These are phyloP conservation scores for Sarcocystis neurona DNA, from an alignment of 169 alveolate species.

Conservation along the genomic window DNA sequence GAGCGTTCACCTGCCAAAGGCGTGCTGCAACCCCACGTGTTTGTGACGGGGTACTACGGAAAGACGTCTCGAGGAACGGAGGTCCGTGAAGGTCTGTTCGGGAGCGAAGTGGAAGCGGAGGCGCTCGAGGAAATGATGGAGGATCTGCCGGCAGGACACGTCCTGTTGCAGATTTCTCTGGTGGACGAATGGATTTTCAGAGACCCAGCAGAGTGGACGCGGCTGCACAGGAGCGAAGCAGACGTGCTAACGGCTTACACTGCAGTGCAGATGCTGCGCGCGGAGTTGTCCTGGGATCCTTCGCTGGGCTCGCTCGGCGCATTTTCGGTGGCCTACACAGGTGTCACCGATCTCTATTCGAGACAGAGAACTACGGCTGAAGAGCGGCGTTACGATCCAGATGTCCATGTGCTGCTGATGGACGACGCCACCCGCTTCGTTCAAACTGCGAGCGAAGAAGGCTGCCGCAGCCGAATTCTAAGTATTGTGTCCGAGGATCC, in stretches of 20 bases:
- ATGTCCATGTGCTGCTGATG: conserved; percentile 51
- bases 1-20: conserved; percentile 27
- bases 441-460: conserved; percentile 50
- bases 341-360: conserved; percentile 51
- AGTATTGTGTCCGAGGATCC: conserved; percentile 58
- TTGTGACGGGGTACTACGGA: conserved; percentile 54
- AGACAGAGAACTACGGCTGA: conserved; percentile 35
- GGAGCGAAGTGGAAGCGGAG: conserved; percentile 58
- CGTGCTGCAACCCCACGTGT: conserved; percentile 50
- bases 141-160: conserved; percentile 37
- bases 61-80: conserved; percentile 23
- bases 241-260: conserved; percentile 55
- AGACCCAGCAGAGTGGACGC: conserved; percentile 47
- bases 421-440: conserved; percentile 42
- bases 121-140: conserved; percentile 53
- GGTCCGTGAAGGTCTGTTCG: conserved; percentile 53
- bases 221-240: conserved; percentile 53
- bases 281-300: conserved; percentile 64
- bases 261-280: conserved; percentile 60
- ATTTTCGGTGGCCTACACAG: conserved; percentile 55
- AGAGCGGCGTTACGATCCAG: conserved; percentile 44
- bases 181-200: conserved; percentile 60
- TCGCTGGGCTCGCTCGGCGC: conserved; percentile 58
- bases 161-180: conserved; percentile 54
- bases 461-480: conserved; percentile 42